Base-by-base conservation (phyloP, 139 green algal species). In the Klebsormidium nitens region DNA sequence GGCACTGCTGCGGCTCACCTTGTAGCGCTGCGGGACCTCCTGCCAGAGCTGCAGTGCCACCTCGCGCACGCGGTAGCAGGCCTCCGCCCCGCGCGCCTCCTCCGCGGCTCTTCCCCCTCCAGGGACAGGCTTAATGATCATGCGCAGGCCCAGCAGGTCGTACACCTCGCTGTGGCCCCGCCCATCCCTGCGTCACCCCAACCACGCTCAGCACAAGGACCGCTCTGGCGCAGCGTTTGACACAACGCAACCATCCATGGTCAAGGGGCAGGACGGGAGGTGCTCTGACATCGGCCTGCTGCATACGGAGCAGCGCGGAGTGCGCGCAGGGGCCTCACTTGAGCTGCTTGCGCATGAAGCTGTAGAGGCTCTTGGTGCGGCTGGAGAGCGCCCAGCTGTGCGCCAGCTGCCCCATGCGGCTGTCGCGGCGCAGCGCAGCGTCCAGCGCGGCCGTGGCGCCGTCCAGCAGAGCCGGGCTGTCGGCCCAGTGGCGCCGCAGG, bases 321-420 rank as follows among this genome's bases (percentile, higher is more conserved):
- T n/a, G n/a, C n/a, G n/a, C n/a, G n/a, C n/a, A n/a, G n/a, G n/a
- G n/a, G n/a, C n/a, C 75, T 28, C 19, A 52, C 44, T n/a, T 61
- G 19, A 98, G 80, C 63, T 97, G 72, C 84, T 98, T 98, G 73
- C 89, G 88, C 86, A 98, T 95, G 6, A 90, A 89, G 79, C 78
- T 90, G 81, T 89, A 95, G 38, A 93, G 77, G 59, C 77, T 89
- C 80, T 98, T 98, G 35, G 85, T 86, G 56, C 92, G 88, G 1
- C 73, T 82, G 1, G 14, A 90, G 46, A 81, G 28, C 34, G 36
- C 58, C 6, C 35, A 34, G 36, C n/a, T 28, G 36, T 74, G n/a
- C 39, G 63, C 35, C 48, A 69, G 29, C 5, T 59, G 52, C 14
- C 32, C 31, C 39, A 79, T 5, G 29, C 19, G 2, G n/a, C 71